phyloP scores from a whole-genome alignment of 176 grass and related monocot species.

The Thalia dealbata region DNA sequence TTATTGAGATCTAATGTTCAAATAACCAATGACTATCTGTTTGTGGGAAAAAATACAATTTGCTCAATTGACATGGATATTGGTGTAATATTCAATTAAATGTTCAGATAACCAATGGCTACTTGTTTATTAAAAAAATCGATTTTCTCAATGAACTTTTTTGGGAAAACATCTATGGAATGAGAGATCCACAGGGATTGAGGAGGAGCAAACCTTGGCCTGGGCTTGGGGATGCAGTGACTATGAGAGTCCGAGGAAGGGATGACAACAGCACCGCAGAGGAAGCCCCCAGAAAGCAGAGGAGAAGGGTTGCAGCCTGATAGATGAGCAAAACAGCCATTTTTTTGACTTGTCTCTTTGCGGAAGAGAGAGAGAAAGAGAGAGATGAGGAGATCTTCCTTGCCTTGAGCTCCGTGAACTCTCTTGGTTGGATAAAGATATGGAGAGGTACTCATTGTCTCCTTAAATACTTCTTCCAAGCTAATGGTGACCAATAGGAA shows the following conservation, averaged over 20 bases:
- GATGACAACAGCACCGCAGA: slow-evolving; percentile 38
- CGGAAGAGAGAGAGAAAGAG: background rate
- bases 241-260: slow-evolving; percentile 40
- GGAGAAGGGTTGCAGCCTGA: slow-evolving; percentile 6
- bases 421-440: background rate
- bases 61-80: too few species aligned
- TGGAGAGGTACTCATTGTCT: background rate
- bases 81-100: too few species aligned
- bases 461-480: background rate
- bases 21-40: background rate
- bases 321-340: slow-evolving; percentile 18
- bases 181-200: background rate
- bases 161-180: background rate
- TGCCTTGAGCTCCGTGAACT: background rate
- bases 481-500: background rate
- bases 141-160: too few species aligned
- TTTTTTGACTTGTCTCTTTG: background rate
- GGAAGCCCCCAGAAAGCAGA: slow-evolving; percentile 26
- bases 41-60: background rate
- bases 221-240: slow-evolving; percentile 28
- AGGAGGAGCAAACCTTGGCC: slow-evolving; percentile 35
- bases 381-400: background rate
- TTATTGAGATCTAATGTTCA: too few species aligned
- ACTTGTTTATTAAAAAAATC: background rate
- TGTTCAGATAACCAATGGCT: background rate